Evolutionary conservation across 2,329 filamentous ascomycete genomes (phyloP), one percentile per base, ranked within the genome.

Genomic region (Beauveria rudraprayagi): DNA sequence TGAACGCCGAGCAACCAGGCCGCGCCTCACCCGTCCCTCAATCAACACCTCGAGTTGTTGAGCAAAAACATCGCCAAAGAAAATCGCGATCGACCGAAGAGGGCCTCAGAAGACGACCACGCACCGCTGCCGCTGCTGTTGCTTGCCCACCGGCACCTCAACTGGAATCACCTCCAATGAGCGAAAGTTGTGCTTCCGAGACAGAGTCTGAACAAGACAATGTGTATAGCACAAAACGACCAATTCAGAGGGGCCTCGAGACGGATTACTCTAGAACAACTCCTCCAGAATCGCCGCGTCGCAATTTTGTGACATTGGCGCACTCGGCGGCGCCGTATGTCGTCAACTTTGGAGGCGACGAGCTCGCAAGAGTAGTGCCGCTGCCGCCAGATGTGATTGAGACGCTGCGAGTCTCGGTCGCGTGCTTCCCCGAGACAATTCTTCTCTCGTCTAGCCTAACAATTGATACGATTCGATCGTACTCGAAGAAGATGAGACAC

Each of bases 381-480:
- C 72, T 85, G 0, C 80, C 82, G 0, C 76, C 79, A 1, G 77
- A 83, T 28, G 75, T 83, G 3, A 69, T 84, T 46, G 82, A 85
- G 62, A 83, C 77, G 0, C 72, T 85, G 4, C 73, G 79, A 30
- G 76, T 83, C 6, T 83, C 79, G 0, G 77, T 83, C 11, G 72
- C 77, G 5, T 83, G 80, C 65, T 86, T 86, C 64, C 83, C 83
- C 0, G 82, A 84, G 65, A 83, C 82, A 1, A 83, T 84, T 78
- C 77, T 85, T 1, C 72, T 80, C 11, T 79, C 81, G 5, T 80
- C 77, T 0, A 83, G 79, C 66, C 72, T 84, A 5, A 80, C 82
- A 0, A 75, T 84, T 54, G 82, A 85, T 69, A 84, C 80, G 0
- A 83, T 86, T 61, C 80, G 83, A 17, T 70, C 76, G 30, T 83